A percentile compares a stretch with the other conserved stretches of the same genome.
phyloP scores from a whole-genome alignment of 2,329 filamentous ascomycete species.

The Colletotrichum sidae region DNA sequence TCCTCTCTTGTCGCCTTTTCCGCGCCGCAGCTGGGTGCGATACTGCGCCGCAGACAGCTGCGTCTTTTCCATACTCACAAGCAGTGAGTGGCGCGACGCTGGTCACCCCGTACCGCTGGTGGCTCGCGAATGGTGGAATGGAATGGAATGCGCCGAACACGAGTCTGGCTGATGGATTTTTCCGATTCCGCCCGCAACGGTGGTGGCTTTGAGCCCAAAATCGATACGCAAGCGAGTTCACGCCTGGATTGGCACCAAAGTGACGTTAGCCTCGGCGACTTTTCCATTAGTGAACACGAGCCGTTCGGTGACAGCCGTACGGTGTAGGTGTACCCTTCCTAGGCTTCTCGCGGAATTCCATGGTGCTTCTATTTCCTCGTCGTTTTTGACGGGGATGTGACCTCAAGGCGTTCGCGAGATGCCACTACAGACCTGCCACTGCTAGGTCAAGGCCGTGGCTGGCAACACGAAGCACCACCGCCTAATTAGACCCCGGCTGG shows the following conservation, averaged over 20 bases:
- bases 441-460: constrained; percentile 2
- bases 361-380: not conserved
- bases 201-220: not conserved
- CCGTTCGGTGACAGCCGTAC: not conserved
- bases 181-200: not conserved
- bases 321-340: too few relatives aligned
- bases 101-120: constrained; percentile 9
- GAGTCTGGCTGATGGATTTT: not conserved
- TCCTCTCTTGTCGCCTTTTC: not conserved
- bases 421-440: not conserved
- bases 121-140: constrained; percentile 13
- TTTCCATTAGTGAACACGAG: constrained; percentile 5
- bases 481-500: constrained; percentile 14
- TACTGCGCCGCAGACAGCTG: constrained; percentile 22
- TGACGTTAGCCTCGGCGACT: not conserved
- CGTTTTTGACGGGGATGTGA: too few relatives aligned
- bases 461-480: constrained; percentile 23
- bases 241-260: not conserved
- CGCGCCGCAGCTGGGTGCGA: not conserved
- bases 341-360: not conserved
- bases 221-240: not conserved
- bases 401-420: not conserved
- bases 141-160: constrained; percentile 17
- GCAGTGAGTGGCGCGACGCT: constrained; percentile 13
- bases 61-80: constrained; percentile 3